Evolutionary conservation across 176 grass and related monocot species (phyloP), one percentile per base, ranked within the genome.

Genomic region (Oryza nivara): DNA sequence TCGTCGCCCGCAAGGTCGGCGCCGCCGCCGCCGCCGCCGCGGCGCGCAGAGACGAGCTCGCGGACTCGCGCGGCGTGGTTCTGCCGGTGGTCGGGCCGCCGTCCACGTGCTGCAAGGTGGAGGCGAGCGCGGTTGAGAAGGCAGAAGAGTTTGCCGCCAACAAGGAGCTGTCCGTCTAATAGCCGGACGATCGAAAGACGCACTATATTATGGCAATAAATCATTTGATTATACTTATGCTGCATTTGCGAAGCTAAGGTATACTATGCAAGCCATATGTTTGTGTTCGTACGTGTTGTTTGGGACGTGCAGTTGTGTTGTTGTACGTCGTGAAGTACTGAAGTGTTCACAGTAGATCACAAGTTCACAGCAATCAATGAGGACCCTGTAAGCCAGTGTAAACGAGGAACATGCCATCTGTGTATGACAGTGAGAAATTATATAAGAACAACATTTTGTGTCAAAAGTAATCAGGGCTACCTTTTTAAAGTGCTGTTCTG

Each of bases 1-100:
- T 93, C 82, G 67, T 93, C 15, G 88, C 91, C 7, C 82, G 91
- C 7, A 93, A 93, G 79, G 35, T 54, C 11, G 45, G 4, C 3
- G 26, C 7, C 54, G 26, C 26, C 26, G 20, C 49, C 6, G 22
- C 35, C 13, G 56, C 64, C 1, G 5, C 38, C 6, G 22, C 35
- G 7, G 56, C 76, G 8, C 45, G 11, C 16, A 74, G 25, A 9
- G 70, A 78, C 11, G 67, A 79, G 4, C 30, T 4, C 1, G 64
- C 17, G n/a, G 72, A 54, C 3, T 14, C 26, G 2, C 54, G 16
- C 35, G 73, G 78, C 17, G 17, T 26, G 56, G 25, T 65, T 48
- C 73, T 65, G 70, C 73, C 78, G 17, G 69, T 82, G 30, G 76
- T 74, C 25, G 72, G 67, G 66, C 79, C 78, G 23, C 66, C 83